A percentile compares a stretch with the other conserved stretches of the same genome.
Conservation (phyloP, 306 rosid species). For the Cicer pinnatifidum region DNA sequence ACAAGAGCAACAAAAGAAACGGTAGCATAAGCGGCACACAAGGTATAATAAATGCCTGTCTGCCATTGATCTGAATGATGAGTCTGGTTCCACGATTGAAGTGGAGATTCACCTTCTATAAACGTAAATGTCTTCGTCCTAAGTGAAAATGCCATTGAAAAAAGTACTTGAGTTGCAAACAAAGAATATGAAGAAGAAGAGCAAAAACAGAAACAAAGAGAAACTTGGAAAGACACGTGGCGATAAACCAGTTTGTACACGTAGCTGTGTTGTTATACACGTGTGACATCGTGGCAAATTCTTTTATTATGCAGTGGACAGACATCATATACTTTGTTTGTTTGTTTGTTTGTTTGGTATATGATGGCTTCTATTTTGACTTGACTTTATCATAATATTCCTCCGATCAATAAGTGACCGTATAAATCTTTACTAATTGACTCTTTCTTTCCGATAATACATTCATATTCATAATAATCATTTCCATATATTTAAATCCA, state of each 20-base stretch:
- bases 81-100: conserved; percentile 50
- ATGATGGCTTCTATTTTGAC: not conserved
- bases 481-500: no score
- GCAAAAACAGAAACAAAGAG: conserved; percentile 16
- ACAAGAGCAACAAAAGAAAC: conserved; percentile 71
- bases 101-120: conserved; percentile 36
- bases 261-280: conserved; percentile 41
- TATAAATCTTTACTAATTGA: no score
- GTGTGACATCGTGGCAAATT: conserved; percentile 52
- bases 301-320: conserved; percentile 35
- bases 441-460: no score
- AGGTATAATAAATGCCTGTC: conserved; percentile 48
- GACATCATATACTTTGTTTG: conserved; percentile 16
- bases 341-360: no score
- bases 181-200: conserved; percentile 2
- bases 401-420: no score
- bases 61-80: conserved; percentile 49
- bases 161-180: not conserved
- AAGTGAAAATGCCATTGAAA: not conserved
- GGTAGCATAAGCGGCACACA: conserved; percentile 56
- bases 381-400: no score
- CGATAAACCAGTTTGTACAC: conserved; percentile 1
- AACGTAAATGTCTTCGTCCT: conserved; percentile 47
- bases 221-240: conserved; percentile 46
- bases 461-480: no score